phyloP scores from a whole-genome alignment of 2,329 filamentous ascomycete species.

The Cucurbitaria berberidis region DNA sequence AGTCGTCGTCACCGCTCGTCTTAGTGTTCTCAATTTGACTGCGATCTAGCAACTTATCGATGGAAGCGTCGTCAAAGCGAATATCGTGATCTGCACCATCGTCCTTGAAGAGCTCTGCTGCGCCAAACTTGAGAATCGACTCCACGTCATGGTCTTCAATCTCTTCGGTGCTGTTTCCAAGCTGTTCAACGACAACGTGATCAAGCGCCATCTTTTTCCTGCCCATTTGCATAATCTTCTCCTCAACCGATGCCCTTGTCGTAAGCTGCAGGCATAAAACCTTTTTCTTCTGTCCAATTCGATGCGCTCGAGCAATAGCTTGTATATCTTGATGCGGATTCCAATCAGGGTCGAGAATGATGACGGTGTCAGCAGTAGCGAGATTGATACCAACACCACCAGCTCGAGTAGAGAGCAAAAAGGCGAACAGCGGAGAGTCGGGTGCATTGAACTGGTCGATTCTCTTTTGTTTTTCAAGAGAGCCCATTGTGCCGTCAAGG shows the following conservation, averaged over 20 bases:
- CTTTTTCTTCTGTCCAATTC: slow-evolving; percentile 95
- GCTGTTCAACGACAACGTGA: slow-evolving; percentile 89
- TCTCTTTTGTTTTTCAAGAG: slow-evolving; percentile 87
- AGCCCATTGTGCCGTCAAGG: slow-evolving; percentile 82
- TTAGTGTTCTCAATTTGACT: slow-evolving; percentile 77
- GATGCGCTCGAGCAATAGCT: slow-evolving; percentile 89
- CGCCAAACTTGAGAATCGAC: slow-evolving; percentile 85
- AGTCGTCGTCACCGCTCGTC: slow-evolving; percentile 66
- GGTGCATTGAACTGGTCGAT: slow-evolving; percentile 94
- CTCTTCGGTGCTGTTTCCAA: slow-evolving; percentile 86
- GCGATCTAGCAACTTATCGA: slow-evolving; percentile 92
- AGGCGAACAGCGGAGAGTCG: slow-evolving; percentile 82
- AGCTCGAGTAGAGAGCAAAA: slow-evolving; percentile 90
- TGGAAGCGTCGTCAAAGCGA: slow-evolving; percentile 76
- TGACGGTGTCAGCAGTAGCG: slow-evolving; percentile 95
- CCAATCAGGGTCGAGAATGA: slow-evolving; percentile 96
- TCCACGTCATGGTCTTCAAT: slow-evolving; percentile 81
- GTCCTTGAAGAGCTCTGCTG: slow-evolving; percentile 83
- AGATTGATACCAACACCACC: slow-evolving; percentile 98
- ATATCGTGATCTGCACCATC: slow-evolving; percentile 74
- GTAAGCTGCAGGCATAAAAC: slow-evolving; percentile 95
- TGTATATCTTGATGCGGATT: slow-evolving; percentile 99
- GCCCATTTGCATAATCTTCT: slow-evolving; percentile 95
- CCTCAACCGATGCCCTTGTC: slow-evolving; percentile 86
- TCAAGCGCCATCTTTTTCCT: slow-evolving; percentile 96